Evolutionary conservation across 495 filamentous ascomycete species (phyloP), one percentile per base, ranked within the genome.

Genomic region (Lasiosphaeris hirsuta): DNA sequence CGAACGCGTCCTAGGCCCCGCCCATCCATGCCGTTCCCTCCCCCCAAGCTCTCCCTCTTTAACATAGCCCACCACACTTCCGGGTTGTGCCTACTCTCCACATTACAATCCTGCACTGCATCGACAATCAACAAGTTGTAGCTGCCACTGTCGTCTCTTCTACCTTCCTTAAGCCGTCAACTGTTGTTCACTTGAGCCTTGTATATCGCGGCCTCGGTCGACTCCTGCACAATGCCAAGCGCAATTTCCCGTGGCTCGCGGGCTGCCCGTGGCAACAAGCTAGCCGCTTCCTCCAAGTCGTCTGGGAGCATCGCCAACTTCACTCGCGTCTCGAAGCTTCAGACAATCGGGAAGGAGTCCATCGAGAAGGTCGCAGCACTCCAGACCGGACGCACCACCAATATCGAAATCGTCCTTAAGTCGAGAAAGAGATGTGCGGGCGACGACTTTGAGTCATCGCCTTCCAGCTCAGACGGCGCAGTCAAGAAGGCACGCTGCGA

Each of bases 311-410:
- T 77, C 52, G 63, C 56, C 69, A 72, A 52, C 57, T 76, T 74
- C 59, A 56, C 65, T 23, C 74, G 73, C 50, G 59, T 77, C 55
- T 76, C 76, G 4, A 77, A 77, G 63, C 54, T 54, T 15, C 58
- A 70, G 30, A 56, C 57, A 3, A 14, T 54, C 17, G 63, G 66
- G 37, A 77, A 79, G 58, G 64, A 72, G 56, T 13, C 40, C 33
- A 19, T 45, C 10, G 49, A 60, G 34, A 65, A 67, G 47, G 17
- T 52, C 11, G 54, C 47, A 13, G 15, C 63, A 4, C 11, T 56
- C 34, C 49, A 64, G 48, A 43, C 46, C 1, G 30, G 34, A 34
- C 64, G 59, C 48, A 61, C 64, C 37, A 50, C 68, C 56, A 52
- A 61, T n/a, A 67, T 69, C 46, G 68, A 72, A 39, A 59, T 72